phyloP scores from a whole-genome alignment of 148 eudicot species.

The Chenopodium album region DNA sequence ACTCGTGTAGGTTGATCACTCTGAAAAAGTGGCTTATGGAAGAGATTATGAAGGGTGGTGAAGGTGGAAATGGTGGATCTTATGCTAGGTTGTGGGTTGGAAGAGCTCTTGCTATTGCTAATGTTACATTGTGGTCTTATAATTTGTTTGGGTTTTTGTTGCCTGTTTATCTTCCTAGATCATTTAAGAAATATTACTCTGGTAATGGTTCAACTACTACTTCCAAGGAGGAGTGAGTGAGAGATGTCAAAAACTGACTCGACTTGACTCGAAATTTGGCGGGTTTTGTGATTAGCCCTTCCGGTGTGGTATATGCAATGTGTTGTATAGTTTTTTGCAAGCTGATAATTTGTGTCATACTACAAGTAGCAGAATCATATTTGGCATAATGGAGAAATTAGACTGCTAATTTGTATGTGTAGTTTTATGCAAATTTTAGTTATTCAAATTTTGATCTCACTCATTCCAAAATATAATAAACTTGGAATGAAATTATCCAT shows the following conservation, averaged over 20 bases:
- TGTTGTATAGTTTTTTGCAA: background rate
- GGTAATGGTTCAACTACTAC: constrained; percentile 1
- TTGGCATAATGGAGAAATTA: no score
- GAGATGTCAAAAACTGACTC: background rate
- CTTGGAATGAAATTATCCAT: no score
- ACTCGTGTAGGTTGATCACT: constrained; percentile 49
- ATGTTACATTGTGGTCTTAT: constrained; percentile 64
- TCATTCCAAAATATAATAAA: no score
- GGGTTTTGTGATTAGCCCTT: no score
- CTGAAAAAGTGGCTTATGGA: constrained; percentile 54
- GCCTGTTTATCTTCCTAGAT: constrained; percentile 80
- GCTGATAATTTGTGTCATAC: background rate
- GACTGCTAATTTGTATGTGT: background rate
- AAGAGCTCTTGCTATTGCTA: constrained; percentile 54
- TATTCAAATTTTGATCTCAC: background rate
- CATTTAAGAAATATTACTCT: constrained; percentile 58
- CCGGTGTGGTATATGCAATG: no score
- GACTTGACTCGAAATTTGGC: background rate
- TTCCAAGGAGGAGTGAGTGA: constrained; percentile 33
- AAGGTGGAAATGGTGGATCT: constrained; percentile 30
- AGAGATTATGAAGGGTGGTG: constrained; percentile 38
- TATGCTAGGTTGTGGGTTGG: constrained; percentile 49
- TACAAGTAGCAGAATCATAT: background rate
- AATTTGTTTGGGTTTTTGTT: constrained; percentile 84
- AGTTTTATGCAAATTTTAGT: no score